phyloP scores from a whole-genome alignment of 2,329 filamentous ascomycete genomes.

The Phialophora chinensis region DNA sequence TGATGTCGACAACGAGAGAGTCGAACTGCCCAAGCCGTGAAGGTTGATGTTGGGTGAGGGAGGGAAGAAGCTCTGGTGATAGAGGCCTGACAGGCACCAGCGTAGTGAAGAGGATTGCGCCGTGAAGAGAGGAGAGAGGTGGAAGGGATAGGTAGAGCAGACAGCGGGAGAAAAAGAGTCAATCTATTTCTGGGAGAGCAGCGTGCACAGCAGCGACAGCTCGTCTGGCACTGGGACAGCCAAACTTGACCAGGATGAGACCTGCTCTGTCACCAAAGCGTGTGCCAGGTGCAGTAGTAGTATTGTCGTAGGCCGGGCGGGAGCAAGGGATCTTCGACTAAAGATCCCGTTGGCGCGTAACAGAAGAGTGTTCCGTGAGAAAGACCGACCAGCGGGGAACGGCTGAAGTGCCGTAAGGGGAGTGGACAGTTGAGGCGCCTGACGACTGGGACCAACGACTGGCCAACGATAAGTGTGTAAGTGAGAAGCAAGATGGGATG shows the following conservation, averaged over 20 bases:
- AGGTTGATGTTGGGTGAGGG: constrained; percentile 20
- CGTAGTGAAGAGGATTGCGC: constrained; percentile 33
- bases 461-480: constrained; percentile 23
- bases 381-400: constrained; percentile 29
- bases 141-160: constrained; percentile 18
- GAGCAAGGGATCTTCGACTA: constrained; percentile 28
- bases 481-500: constrained; percentile 19
- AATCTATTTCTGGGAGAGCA: constrained; percentile 38
- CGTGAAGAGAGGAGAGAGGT: constrained; percentile 28
- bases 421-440: constrained; percentile 31
- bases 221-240: constrained; percentile 21
- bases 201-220: constrained; percentile 28
- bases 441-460: constrained; percentile 19
- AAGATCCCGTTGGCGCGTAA: constrained; percentile 36
- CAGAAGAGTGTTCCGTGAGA: constrained; percentile 24
- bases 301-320: constrained; percentile 17
- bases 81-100: constrained; percentile 32
- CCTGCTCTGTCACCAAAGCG: constrained; percentile 36
- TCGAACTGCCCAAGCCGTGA: constrained; percentile 28
- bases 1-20: constrained; percentile 41
- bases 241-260: constrained; percentile 37
- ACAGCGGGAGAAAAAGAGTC: constrained; percentile 24
- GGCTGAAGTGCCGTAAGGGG: constrained; percentile 21
- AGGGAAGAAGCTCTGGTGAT: constrained; percentile 20
- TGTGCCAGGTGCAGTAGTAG: constrained; percentile 34